These are phyloP conservation scores for Coprinopsis strossmayeri DNA, from an alignment of 768 basidiomycete genomes.

Conservation along the genomic window DNA sequence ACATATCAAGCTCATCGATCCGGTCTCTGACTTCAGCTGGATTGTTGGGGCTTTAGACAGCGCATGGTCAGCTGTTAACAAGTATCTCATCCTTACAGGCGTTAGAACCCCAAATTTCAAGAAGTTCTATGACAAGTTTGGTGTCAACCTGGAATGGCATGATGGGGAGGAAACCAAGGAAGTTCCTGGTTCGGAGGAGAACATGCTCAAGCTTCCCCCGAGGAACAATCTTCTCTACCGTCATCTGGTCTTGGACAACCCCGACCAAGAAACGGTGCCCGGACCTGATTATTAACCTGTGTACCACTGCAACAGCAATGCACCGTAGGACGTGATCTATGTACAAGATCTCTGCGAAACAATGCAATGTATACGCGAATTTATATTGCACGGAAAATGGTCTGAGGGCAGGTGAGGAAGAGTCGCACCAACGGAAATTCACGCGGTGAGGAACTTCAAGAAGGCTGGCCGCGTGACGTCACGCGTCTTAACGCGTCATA, in stretches of 20 bases:
- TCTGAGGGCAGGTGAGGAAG: too few relatives aligned
- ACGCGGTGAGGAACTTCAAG: too few relatives aligned
- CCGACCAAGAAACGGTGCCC: not conserved
- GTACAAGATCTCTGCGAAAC: too few relatives aligned
- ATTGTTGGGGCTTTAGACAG: slow-evolving; percentile 19
- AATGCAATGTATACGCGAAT: too few relatives aligned
- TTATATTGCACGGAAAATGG: too few relatives aligned
- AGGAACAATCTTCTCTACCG: not conserved
- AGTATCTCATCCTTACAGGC: slow-evolving; percentile 16
- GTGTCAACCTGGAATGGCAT: slow-evolving; percentile 8
- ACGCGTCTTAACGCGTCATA: too few relatives aligned
- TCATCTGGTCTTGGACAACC: not conserved
- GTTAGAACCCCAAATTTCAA: slow-evolving; percentile 12
- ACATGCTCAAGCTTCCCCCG: not conserved
- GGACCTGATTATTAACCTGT: not conserved
- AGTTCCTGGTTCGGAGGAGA: too few relatives aligned
- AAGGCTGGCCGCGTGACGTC: too few relatives aligned
- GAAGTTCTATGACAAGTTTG: slow-evolving; percentile 14
- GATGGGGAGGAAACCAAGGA: too few relatives aligned
- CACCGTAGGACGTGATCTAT: too few relatives aligned
- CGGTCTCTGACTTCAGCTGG: slow-evolving; percentile 7
- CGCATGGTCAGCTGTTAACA: slow-evolving; percentile 15
- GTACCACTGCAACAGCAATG: too few relatives aligned
- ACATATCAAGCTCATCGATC: not conserved
- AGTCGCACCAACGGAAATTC: too few relatives aligned